Evolutionary conservation across 805 yeast genomes (phyloP), one percentile per base, ranked within the genome.

Genomic region (Saccharomycopsis lassenensis): DNA sequence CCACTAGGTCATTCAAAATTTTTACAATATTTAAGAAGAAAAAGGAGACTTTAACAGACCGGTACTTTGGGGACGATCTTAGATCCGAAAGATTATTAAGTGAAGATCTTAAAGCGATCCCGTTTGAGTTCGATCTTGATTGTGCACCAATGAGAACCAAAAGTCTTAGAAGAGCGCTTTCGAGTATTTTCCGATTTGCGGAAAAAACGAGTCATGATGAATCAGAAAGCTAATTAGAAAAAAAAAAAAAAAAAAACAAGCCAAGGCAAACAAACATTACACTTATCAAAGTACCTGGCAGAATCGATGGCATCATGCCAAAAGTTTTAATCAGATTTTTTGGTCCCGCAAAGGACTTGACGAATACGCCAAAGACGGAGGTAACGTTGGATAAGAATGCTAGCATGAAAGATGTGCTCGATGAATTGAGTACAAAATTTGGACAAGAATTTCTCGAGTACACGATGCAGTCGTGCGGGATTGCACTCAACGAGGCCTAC

Each of bases 41-140:
- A 11, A 15, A 29, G 24, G 17, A 22, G 12, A 31, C 40, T 7
- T 26, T 36, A 18, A 36, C 40, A 4, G 40, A 36, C 4, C 24
- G 21, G 14, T 36, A 36, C 18, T 31, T 36, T 12, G 36, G 36
- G 7, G 14, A 18, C 11, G 16, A n/a, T 7, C n/a, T n/a, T n/a
- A 18, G 15, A 20, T 11, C 25, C 6, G n/a, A 17, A 20, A 23
- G 29, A 11, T 16, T 8, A 4, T 23, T 36, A 7, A 24, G 26
- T 4, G 29, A 6, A 4, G 40, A 36, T 31, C 18, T 36, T 5
- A 31, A 24, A 8, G 25, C 30, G 14, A 12, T 31, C 5, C 40
- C 40, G 8, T 36, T 36, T 31, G 40, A 36, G 15, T 24, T 36
- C n/a, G n/a, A n/a, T n/a, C n/a, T n/a, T n/a, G n/a, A n/a, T n/a